Base-by-base conservation (phyloP, 148 eudicot species). In the Rhododendron ovatum region DNA sequence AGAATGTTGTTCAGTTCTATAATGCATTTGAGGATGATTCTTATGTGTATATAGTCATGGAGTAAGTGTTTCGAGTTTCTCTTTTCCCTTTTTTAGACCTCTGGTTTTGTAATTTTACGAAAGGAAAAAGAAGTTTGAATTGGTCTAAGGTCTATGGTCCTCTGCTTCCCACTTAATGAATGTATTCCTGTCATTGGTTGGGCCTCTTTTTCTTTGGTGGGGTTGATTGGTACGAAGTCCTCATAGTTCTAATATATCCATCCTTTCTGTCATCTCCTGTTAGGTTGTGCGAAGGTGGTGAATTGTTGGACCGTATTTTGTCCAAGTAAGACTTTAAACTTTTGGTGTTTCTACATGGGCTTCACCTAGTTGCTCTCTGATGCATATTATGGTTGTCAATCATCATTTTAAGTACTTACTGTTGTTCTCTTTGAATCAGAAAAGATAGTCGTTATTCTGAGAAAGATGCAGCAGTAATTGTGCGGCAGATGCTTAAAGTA, bases 271-370 rank as follows among this genome's bases (percentile, higher is more conserved):
- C 82, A 1, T 84, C 51, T 73, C 47, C 61, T 87, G 84, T n/a
- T 84, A 96, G 99, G 95, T 89, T 96, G 87, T 96, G 99, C 77
- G 99, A 95, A 88, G 99, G 99, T 76, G 98, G 99, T 43, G 99
- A 96, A 88, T 89, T 96, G 92, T 90, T 96, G 86, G 99, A 96
- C 85, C 96, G 98, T 41, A 96, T 96, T 83, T 88, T 96, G 85
- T 87, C 94, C 78, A 96, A 96, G 99, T 96, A 91, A 90, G 94
- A 53, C 77, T 30, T 12, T 71, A n/a, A 81, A n/a, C 63, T 61
- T 85, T 61, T 51, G 33, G 37, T 69, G 17, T 26, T 83, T 45
- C 24, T 59, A 71, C 14, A 12, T 63, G 39, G 85, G 57, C 15
- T 76, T 55, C 59, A 65, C 17, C 47, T 33, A 51, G 10, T 85